phyloP scores from a whole-genome alignment of 768 basidiomycete genomes.

The Boletus rex-veris region DNA sequence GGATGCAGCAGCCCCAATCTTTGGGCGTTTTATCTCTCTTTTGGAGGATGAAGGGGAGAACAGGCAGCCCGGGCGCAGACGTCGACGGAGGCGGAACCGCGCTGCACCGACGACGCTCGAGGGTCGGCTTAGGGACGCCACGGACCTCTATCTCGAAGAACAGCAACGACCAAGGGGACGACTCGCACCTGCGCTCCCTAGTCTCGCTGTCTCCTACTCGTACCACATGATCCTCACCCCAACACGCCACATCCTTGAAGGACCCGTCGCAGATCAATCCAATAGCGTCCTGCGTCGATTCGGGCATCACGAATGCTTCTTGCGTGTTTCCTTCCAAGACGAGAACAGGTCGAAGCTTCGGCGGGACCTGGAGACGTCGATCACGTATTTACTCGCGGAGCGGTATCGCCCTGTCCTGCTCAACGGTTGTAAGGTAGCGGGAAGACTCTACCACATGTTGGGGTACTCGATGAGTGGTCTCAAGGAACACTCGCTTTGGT shows the following conservation, averaged over 20 bases:
- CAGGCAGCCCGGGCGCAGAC: neutral
- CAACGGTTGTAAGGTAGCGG: constrained; percentile 38
- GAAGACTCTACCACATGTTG: constrained; percentile 43
- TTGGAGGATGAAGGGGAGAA: constrained; percentile 15
- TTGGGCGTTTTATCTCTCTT: constrained; percentile 16
- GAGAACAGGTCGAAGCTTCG: constrained; percentile 40
- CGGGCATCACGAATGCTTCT: constrained; percentile 38
- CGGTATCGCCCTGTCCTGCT: constrained; percentile 37
- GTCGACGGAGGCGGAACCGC: neutral
- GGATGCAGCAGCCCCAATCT: constrained; percentile 22
- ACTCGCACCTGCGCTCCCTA: constrained; percentile 19
- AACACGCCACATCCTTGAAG: constrained; percentile 37
- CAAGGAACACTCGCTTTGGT: constrained; percentile 47
- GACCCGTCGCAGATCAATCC: constrained; percentile 37
- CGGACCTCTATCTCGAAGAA: constrained; percentile 20
- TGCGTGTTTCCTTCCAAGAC: constrained; percentile 48
- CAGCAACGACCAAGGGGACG: constrained; percentile 23
- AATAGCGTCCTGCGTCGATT: constrained; percentile 40
- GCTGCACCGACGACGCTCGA: constrained; percentile 6
- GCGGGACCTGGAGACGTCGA: constrained; percentile 30
- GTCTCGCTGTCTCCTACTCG: constrained; percentile 27
- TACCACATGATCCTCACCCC: constrained; percentile 42
- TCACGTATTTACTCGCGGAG: constrained; percentile 28
- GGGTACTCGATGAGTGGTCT: constrained; percentile 55
- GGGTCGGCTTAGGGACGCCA: constrained; percentile 16